phyloP scores from a whole-genome alignment of 2,329 filamentous ascomycete species.

The Talaromyces sp. region DNA sequence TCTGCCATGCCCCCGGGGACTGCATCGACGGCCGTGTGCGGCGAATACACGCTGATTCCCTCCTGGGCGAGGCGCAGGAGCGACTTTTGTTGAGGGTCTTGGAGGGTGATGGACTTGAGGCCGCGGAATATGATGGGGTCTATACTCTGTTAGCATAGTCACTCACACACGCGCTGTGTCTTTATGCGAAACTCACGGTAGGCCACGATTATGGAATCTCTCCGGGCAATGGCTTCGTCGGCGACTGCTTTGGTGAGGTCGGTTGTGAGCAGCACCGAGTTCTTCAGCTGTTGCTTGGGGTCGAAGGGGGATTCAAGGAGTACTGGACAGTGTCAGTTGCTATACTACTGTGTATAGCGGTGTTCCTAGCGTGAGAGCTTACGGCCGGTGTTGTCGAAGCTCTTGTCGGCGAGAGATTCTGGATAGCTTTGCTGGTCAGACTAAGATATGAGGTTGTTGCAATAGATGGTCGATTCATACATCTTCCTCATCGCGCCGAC shows the following conservation, averaged over 20 bases:
- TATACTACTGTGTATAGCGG: not conserved
- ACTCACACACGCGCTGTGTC: not conserved
- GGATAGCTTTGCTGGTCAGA: slow-evolving; percentile 62
- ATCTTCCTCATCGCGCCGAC: slow-evolving; percentile 74
- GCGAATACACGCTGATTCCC: slow-evolving; percentile 92
- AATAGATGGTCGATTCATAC: slow-evolving; percentile 44
- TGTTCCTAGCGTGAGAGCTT: slow-evolving; percentile 17
- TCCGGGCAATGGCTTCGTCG: slow-evolving; percentile 76
- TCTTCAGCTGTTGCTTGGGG: slow-evolving; percentile 51
- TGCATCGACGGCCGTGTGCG: slow-evolving; percentile 91
- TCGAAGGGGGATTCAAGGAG: slow-evolving; percentile 65
- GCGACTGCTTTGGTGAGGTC: slow-evolving; percentile 87
- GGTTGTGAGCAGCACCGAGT: slow-evolving; percentile 74
- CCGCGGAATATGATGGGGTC: slow-evolving; percentile 96
- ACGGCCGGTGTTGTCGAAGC: slow-evolving; percentile 94
- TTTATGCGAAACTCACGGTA: slow-evolving; percentile 61
- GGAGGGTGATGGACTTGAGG: slow-evolving; percentile 79
- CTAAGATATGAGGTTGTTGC: not conserved
- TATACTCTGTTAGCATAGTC: slow-evolving; percentile 30
- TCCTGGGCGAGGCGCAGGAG: slow-evolving; percentile 75
- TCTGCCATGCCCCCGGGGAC: slow-evolving; percentile 80
- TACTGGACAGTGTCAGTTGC: slow-evolving; percentile 39
- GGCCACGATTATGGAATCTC: slow-evolving; percentile 74
- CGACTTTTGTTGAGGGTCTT: slow-evolving; percentile 79
- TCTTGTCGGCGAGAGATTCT: slow-evolving; percentile 77